A percentile compares a stretch with the other conserved stretches of the same genome.
Conservation (phyloP, 1,284 basidiomycete species). For the Albatrellus sp. region DNA sequence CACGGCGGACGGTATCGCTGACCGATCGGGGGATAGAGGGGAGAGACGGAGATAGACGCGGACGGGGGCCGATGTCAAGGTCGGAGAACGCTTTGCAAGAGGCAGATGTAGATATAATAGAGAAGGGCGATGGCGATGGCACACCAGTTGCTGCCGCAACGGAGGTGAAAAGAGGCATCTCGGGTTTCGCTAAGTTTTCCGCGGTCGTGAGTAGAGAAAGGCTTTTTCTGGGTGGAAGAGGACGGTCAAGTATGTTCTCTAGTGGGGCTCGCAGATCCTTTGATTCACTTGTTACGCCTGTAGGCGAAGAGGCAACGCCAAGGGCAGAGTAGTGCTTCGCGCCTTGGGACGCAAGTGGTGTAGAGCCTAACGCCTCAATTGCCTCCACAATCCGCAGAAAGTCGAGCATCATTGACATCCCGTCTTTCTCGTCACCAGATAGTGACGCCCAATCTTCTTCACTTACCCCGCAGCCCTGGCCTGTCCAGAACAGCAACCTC, state of each 20-base stretch:
- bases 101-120: not conserved
- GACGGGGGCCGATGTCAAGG: slow-evolving; percentile 10
- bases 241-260: not conserved
- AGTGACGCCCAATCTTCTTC: slow-evolving; percentile 20
- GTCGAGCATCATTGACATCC: slow-evolving; percentile 15
- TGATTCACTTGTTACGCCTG: not conserved
- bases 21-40: not conserved
- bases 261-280: not conserved
- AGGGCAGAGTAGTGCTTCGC: not conserved
- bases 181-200: not conserved
- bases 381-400: slow-evolving; percentile 27
- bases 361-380: slow-evolving; percentile 15
- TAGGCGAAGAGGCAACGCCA: not conserved
- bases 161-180: not conserved
- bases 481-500: slow-evolving; percentile 22
- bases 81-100: not conserved
- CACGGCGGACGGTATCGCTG: slow-evolving; percentile 9
- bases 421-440: slow-evolving; percentile 21
- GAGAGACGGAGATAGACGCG: slow-evolving; percentile 6
- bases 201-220: not conserved
- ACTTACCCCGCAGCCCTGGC: slow-evolving; percentile 14
- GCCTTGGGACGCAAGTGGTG: not conserved
- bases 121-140: not conserved
- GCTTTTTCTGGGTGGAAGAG: not conserved
- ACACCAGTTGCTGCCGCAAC: not conserved